Evolutionary conservation across 2,329 filamentous ascomycete species (phyloP).

Genomic region (Phyllachora maydis): DNA sequence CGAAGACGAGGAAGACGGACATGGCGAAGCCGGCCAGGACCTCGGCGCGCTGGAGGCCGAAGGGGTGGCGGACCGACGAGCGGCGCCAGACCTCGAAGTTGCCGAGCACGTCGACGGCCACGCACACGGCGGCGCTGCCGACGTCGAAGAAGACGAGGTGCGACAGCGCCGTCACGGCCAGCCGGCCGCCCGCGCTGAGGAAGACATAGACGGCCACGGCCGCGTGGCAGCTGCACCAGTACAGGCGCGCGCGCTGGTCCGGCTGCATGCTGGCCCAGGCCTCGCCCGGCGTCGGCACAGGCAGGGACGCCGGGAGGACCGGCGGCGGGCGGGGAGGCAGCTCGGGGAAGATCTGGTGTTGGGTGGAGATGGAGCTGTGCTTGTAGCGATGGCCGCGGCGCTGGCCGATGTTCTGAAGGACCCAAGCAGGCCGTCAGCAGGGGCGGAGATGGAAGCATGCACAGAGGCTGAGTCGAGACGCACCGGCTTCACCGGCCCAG

Average conservation of each 20-base stretch:
- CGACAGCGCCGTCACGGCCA: slow-evolving; percentile 80
- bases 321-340: slow-evolving; percentile 70
- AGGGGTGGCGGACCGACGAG: slow-evolving; percentile 81
- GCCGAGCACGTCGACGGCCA: slow-evolving; percentile 75
- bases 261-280: slow-evolving; percentile 77
- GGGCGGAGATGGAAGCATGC: not conserved
- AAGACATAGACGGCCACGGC: slow-evolving; percentile 68
- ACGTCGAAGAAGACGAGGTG: slow-evolving; percentile 93
- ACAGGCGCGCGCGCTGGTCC: slow-evolving; percentile 64
- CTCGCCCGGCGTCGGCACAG: slow-evolving; percentile 75
- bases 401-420: slow-evolving; percentile 59
- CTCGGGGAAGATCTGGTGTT: slow-evolving; percentile 90
- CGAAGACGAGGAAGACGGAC: slow-evolving; percentile 92
- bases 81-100: slow-evolving; percentile 98
- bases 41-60: slow-evolving; percentile 79
- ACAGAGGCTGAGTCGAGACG: slow-evolving; percentile 9
- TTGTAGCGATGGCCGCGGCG: slow-evolving; percentile 94
- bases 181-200: slow-evolving; percentile 65
- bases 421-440: not conserved
- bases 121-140: slow-evolving; percentile 75
- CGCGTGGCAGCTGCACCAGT: slow-evolving; percentile 82
- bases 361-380: slow-evolving; percentile 73
- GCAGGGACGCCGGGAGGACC: slow-evolving; percentile 75
- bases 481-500: slow-evolving; percentile 68
- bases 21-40: slow-evolving; percentile 91